Evolutionary conservation across 2,329 filamentous ascomycete species (phyloP).

Genomic region (Aspergillus glaucus): DNA sequence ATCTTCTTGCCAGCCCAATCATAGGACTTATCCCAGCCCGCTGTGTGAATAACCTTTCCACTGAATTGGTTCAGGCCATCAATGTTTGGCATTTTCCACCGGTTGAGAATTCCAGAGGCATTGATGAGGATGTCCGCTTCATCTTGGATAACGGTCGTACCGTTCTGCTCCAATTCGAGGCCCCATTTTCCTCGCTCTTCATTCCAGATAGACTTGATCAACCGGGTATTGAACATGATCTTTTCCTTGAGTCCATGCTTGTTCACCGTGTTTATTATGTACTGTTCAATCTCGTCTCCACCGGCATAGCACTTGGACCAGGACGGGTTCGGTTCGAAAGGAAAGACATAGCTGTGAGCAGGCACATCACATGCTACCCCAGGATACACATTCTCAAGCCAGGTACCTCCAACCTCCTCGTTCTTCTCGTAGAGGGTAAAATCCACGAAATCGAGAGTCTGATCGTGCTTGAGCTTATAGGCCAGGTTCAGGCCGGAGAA

Average conservation of each 20-base stretch:
- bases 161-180: conserved; percentile 9
- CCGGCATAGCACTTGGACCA: conserved; percentile 39
- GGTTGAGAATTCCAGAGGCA: conserved; percentile 21
- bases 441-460: conserved; percentile 18
- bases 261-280: conserved; percentile 33
- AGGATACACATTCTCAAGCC: conserved; percentile 27
- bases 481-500: conserved; percentile 33
- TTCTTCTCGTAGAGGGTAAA: conserved; percentile 25
- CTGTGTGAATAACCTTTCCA: conserved; percentile 32
- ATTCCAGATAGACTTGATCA: conserved; percentile 35
- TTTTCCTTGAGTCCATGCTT: conserved; percentile 37
- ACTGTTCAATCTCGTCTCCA: conserved; percentile 40
- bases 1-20: conserved; percentile 19
- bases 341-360: conserved; percentile 32
- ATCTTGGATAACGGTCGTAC: conserved; percentile 11
- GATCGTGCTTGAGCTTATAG: conserved; percentile 34
- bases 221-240: conserved; percentile 30
- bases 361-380: conserved; percentile 32
- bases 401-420: conserved; percentile 26
- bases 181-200: conserved; percentile 14
- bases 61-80: conserved; percentile 22
- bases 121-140: conserved; percentile 22
- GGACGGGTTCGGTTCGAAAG: conserved; percentile 39
- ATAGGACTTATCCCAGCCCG: conserved; percentile 30
- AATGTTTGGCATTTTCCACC: conserved; percentile 17